Evolutionary conservation across 2,329 filamentous ascomycete species (phyloP), one percentile per base, ranked within the genome.

Genomic region (Apiospora phragmitis): DNA sequence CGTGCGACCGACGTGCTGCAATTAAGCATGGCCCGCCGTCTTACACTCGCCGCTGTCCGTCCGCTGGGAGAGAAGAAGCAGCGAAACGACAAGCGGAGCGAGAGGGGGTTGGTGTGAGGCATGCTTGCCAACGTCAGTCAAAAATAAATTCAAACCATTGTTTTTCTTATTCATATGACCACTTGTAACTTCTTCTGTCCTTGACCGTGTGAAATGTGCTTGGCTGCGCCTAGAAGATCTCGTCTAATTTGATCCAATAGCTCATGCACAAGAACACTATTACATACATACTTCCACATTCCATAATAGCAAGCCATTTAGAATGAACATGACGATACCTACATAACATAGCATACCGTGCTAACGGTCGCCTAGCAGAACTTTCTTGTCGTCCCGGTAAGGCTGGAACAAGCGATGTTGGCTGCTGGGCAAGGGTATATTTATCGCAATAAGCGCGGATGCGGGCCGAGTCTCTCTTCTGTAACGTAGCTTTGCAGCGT

Each of bases 91-190:
- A n/a, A 35, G 55, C 55, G 32, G 29, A 38, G 32, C 55, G 32
- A 59, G 29, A 18, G 11, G 55, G 11, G 38, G 55, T n/a, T n/a
- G n/a, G n/a, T n/a, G 55, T 62, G 55, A 62, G 55, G 55, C 21
- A n/a, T 62, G 55, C 55, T 62, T 62, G 55, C 55, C 55, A 62
- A 21, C 55, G 32, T 62, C 32, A 38, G 55, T 62, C 55, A 38
- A 3, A n/a, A 21, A 59, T 6, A 38, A 59, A 59, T 35, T 7
- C 8, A 59, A 59, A n/a, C 32, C 32, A n/a, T n/a, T 21, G 55
- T 62, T 62, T 32, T 59, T 35, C 29, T 62, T 62, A 0, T n/a
- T 38, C 5, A 62, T 14, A 3, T n/a, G n/a, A 62, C 24, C 9
- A n/a, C 32, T 55, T 55, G 14, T 32, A 18, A 3, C 26, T 7